These are phyloP conservation scores for Delonix regia DNA, from an alignment of 306 rosid species.

Conservation along the genomic window DNA sequence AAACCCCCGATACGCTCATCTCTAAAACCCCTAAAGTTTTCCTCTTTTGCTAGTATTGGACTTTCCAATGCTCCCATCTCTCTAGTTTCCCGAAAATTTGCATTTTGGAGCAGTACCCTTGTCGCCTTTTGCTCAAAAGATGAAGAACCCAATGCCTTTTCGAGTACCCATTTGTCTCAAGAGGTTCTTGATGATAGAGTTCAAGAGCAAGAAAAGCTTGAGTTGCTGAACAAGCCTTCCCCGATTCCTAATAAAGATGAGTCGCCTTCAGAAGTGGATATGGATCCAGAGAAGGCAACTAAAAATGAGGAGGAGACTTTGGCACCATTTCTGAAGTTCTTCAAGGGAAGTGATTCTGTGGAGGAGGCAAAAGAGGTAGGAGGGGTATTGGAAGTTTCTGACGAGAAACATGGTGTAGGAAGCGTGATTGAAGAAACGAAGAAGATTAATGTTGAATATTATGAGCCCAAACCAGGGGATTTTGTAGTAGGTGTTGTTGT, in stretches of 20 bases:
- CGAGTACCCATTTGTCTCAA: slow-evolving; percentile 54
- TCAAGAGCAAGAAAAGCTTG: slow-evolving; percentile 65
- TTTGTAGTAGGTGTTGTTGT: slow-evolving; percentile 91
- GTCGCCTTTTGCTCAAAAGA: slow-evolving; percentile 59
- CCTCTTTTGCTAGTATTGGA: slow-evolving; percentile 32
- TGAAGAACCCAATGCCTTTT: slow-evolving; percentile 57
- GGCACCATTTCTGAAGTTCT: slow-evolving; percentile 88
- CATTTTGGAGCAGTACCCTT: slow-evolving; percentile 45
- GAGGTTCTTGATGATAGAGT: slow-evolving; percentile 42
- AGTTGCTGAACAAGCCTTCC: slow-evolving; percentile 75
- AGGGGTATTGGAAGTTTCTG: slow-evolving; percentile 40
- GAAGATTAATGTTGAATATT: slow-evolving; percentile 75
- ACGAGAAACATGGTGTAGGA: slow-evolving; percentile 43
- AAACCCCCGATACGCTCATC: not conserved
- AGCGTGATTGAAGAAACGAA: slow-evolving; percentile 45
- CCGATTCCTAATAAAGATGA: slow-evolving; percentile 50
- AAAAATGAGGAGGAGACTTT: slow-evolving; percentile 70
- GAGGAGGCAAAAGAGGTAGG: slow-evolving; percentile 49
- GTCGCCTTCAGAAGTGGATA: slow-evolving; percentile 47
- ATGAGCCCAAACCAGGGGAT: slow-evolving; percentile 94
- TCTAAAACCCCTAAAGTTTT: slow-evolving; percentile 26
- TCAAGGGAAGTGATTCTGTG: slow-evolving; percentile 55
- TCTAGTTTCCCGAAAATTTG: slow-evolving; percentile 42
- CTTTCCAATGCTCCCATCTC: slow-evolving; percentile 31
- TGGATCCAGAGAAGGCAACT: slow-evolving; percentile 40